Percentiles rank a stretch among this genome's conserved stretches.
Conservation (phyloP, 768 basidiomycete species). For the Rhizopogon sp. region DNA sequence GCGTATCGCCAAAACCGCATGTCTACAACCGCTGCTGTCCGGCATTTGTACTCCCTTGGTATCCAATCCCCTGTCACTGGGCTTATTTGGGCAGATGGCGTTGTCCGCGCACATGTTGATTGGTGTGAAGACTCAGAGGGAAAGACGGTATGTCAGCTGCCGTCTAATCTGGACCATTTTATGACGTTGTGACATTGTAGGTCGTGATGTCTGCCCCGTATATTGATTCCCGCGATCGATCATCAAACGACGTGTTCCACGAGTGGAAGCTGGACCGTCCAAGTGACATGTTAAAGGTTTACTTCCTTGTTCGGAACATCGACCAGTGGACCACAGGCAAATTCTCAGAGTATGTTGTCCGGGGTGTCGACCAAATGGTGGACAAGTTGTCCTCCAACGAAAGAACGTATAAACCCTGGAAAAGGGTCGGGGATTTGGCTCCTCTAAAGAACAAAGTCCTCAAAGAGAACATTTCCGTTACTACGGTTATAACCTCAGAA, state of each 20-base stretch:
- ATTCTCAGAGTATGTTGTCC: conserved; percentile 35
- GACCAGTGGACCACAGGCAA: conserved; percentile 45
- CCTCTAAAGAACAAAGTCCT: conserved; percentile 14
- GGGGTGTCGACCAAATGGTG: conserved; percentile 34
- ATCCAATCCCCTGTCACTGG: conserved; percentile 47
- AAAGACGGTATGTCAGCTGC: conserved; percentile 28
- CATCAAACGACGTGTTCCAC: conserved; percentile 29
- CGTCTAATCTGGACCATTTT: neutral
- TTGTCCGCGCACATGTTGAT: conserved; percentile 50
- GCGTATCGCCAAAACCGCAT: conserved; percentile 58
- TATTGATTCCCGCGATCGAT: conserved; percentile 17
- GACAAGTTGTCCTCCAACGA: conserved; percentile 28
- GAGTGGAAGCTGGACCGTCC: conserved; percentile 46
- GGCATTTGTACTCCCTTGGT: conserved; percentile 45
- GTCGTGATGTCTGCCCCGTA: conserved; percentile 47
- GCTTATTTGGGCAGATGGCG: conserved; percentile 48
- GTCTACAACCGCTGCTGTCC: conserved; percentile 43
- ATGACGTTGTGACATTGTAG: conserved; percentile 21
- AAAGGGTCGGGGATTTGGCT: conserved; percentile 33
- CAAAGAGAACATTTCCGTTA: conserved; percentile 32
- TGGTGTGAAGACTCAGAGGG: conserved; percentile 39
- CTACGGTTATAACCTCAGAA: conserved; percentile 20
- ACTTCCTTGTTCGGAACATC: conserved; percentile 47
- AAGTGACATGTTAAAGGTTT: conserved; percentile 42
- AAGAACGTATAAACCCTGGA: conserved; percentile 42